A percentile compares a stretch with the other conserved stretches of the same genome.
Evolutionary conservation across 805 yeast species (phyloP).

Genomic region (Suhomyces sp.): DNA sequence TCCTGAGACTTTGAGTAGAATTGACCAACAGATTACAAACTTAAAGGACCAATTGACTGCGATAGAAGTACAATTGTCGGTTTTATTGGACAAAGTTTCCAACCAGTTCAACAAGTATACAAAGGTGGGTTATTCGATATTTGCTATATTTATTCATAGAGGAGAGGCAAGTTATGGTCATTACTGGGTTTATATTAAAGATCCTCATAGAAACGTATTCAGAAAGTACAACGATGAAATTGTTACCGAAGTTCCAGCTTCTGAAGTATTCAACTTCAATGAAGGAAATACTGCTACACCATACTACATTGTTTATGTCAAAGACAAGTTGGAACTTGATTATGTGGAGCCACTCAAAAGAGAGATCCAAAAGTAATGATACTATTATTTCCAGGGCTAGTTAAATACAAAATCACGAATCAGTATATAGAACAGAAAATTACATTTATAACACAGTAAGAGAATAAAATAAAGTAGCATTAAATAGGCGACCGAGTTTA

Average conservation of each 20-base stretch:
- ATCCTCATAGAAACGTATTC: constrained; percentile 62
- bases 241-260: constrained; percentile 73
- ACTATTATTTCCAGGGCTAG: neutral
- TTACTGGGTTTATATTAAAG: constrained; percentile 92
- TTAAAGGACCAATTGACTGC: constrained; percentile 45
- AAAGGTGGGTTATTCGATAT: constrained; percentile 71
- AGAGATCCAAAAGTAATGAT: constrained; percentile 10
- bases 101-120: constrained; percentile 61
- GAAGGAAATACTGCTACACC: constrained; percentile 88
- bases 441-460: neutral
- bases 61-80: constrained; percentile 40
- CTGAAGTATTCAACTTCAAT: constrained; percentile 64
- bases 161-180: constrained; percentile 97
- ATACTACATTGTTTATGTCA: constrained; percentile 81
- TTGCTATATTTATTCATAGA: constrained; percentile 90
- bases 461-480: neutral
- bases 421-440: neutral
- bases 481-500: neutral
- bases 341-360: constrained; percentile 68
- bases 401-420: neutral
- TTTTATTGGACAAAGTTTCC: constrained; percentile 48
- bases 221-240: constrained; percentile 92
- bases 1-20: constrained; percentile 44
- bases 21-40: constrained; percentile 45
- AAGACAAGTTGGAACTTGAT: constrained; percentile 51